phyloP scores from a whole-genome alignment of 2,329 filamentous ascomycete genomes.

The Aspergillus sp. region DNA sequence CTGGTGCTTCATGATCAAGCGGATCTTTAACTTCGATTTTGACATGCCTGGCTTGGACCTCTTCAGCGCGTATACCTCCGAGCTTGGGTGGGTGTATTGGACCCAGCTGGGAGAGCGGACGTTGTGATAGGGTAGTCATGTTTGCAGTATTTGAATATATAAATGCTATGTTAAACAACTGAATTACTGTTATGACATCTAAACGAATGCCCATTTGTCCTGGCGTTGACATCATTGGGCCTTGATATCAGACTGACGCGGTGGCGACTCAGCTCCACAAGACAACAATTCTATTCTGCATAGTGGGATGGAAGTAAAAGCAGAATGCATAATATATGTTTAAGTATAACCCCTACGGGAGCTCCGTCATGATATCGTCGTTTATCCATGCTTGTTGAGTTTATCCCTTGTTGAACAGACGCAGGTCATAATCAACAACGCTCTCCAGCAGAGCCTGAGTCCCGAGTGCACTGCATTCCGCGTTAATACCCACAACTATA shows the following conservation, averaged over 20 bases:
- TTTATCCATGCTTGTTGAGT: no score
- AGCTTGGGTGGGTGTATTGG: not conserved
- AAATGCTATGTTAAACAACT: not conserved
- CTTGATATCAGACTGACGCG: no score
- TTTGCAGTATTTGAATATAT: no score
- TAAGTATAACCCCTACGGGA: no score
- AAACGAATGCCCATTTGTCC: no score
- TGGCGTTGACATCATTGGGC: no score
- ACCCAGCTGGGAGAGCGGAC: not conserved
- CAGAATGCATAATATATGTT: no score
- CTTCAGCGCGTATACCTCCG: not conserved
- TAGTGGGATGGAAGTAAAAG: no score
- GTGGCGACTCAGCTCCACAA: no score
- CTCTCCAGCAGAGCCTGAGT: slow-evolving; percentile 51
- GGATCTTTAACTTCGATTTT: slow-evolving; percentile 22
- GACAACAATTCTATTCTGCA: no score
- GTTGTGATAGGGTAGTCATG: not conserved
- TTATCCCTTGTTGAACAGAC: not conserved
- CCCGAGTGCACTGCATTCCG: slow-evolving; percentile 24
- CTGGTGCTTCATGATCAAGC: slow-evolving; percentile 23
- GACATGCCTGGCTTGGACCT: not conserved
- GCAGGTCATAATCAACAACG: slow-evolving; percentile 37
- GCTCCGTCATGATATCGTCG: no score
- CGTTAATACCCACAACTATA: not conserved
- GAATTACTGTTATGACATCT: no score